phyloP scores from a whole-genome alignment of 495 filamentous ascomycete genomes.

The Coniosporium apollinis region DNA sequence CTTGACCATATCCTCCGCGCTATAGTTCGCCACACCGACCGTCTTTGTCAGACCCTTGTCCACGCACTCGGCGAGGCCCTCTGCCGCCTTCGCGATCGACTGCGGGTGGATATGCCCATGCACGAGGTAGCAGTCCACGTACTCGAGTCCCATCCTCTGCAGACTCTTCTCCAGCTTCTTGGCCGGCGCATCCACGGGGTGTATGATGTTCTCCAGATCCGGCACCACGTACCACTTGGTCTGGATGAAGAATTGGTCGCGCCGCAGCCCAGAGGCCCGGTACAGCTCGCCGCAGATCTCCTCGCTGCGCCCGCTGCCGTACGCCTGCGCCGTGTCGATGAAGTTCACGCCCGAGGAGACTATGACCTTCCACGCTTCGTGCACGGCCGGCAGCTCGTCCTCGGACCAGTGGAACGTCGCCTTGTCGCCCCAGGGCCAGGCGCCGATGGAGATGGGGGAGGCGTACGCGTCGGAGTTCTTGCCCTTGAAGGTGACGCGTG shows the following conservation, averaged over 20 bases:
- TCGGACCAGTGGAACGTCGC: slow-evolving; percentile 23
- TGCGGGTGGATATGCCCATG: slow-evolving; percentile 13
- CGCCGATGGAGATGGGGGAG: slow-evolving; percentile 23
- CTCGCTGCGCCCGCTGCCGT: slow-evolving; percentile 26
- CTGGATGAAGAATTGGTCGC: slow-evolving; percentile 16
- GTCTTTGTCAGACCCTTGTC: slow-evolving; percentile 21
- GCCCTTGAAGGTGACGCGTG: slow-evolving; percentile 8
- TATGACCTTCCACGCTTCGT: slow-evolving; percentile 22
- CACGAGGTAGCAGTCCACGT: slow-evolving; percentile 14
- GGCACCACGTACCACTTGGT: slow-evolving; percentile 14
- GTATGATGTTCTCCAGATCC: slow-evolving; percentile 7
- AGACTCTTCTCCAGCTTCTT: slow-evolving; percentile 8
- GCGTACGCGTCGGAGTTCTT: slow-evolving; percentile 14
- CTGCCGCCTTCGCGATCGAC: slow-evolving; percentile 6
- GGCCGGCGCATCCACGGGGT: slow-evolving; percentile 8
- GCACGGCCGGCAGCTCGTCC: slow-evolving; percentile 19
- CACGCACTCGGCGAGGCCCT: slow-evolving; percentile 25
- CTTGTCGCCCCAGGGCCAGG: slow-evolving; percentile 29
- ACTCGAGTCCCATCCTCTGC: slow-evolving; percentile 9
- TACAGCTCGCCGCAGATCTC: slow-evolving; percentile 21
- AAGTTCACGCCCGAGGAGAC: slow-evolving; percentile 20
- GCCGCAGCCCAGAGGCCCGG: slow-evolving; percentile 18
- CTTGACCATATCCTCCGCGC: slow-evolving; percentile 24
- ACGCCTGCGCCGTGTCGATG: slow-evolving; percentile 27
- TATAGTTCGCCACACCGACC: slow-evolving; percentile 29